Conservation (phyloP, 1,139 yeast genomes). For the Starmera stellimalicola region DNA sequence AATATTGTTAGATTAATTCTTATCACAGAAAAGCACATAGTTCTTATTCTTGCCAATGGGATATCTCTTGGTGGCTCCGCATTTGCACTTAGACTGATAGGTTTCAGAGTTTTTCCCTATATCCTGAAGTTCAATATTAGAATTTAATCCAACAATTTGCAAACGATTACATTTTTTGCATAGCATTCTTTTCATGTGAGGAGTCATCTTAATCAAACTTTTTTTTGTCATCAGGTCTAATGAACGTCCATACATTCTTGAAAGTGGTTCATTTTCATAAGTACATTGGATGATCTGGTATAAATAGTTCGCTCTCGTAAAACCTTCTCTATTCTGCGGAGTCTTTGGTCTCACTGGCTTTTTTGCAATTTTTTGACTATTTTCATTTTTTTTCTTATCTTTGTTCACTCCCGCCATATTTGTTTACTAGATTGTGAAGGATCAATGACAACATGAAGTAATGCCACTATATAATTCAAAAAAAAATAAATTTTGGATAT, state of each 20-base stretch:
- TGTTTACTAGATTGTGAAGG: neutral
- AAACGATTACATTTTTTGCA: conserved; percentile 51
- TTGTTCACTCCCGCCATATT: neutral
- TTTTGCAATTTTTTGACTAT: too few species aligned
- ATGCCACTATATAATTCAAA: too few species aligned
- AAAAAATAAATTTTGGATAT: too few species aligned
- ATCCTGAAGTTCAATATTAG: conserved; percentile 22
- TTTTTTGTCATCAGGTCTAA: conserved; percentile 46
- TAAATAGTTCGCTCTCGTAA: conserved; percentile 46
- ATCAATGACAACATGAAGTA: too few species aligned
- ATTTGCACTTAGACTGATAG: conserved; percentile 24
- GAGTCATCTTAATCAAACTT: conserved; percentile 52
- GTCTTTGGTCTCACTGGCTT: neutral
- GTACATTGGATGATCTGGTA: conserved; percentile 39
- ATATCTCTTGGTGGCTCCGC: conserved; percentile 28
- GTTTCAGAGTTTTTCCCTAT: conserved; percentile 22
- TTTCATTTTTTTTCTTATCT: conserved; percentile 1
- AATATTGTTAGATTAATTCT: neutral
- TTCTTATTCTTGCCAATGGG: conserved; percentile 29
- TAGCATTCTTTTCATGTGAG: conserved; percentile 46
- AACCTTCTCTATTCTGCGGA: conserved; percentile 48
- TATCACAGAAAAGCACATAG: conserved; percentile 23
- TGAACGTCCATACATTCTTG: conserved; percentile 39
- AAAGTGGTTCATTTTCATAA: conserved; percentile 25
- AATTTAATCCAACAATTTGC: conserved; percentile 37